A percentile compares a stretch with the other conserved stretches of the same genome.
Evolutionary conservation across 2,329 filamentous ascomycete genomes (phyloP).

Genomic region (Cladosporium sphaerospermum): DNA sequence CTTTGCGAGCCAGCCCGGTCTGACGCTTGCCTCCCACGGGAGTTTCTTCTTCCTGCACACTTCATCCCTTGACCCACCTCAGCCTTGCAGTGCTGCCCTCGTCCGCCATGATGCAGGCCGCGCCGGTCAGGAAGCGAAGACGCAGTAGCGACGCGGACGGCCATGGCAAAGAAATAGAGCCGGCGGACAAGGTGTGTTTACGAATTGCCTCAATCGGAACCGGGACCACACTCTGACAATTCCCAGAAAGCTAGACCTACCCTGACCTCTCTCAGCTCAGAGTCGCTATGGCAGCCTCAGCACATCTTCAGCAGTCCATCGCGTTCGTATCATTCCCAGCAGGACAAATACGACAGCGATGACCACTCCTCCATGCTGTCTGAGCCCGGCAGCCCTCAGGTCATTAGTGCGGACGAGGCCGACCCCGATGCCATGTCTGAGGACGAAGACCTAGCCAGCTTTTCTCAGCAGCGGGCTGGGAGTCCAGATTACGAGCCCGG

Average conservation of each 20-base stretch:
- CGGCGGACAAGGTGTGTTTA: slow-evolving; percentile 5
- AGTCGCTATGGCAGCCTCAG: slow-evolving; percentile 9
- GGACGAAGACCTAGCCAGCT: slow-evolving; percentile 16
- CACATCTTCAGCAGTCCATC: slow-evolving; percentile 8
- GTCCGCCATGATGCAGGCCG: slow-evolving; percentile 1
- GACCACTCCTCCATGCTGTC: slow-evolving; percentile 28
- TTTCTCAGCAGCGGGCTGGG: slow-evolving; percentile 17
- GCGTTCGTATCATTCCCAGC: slow-evolving; percentile 12
- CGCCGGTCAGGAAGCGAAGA: slow-evolving; percentile 6
- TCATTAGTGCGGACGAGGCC: slow-evolving; percentile 23
- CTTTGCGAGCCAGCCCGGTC: slow-evolving; percentile 5
- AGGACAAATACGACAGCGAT: slow-evolving; percentile 28
- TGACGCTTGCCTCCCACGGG: neutral
- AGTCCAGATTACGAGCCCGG: slow-evolving; percentile 2
- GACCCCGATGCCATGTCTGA: slow-evolving; percentile 12
- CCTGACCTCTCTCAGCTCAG: neutral
- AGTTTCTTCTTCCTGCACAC: neutral
- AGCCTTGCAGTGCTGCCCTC: neutral
- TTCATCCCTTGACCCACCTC: neutral
- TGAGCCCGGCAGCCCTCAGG: slow-evolving; percentile 27
- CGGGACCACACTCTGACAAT: neutral
- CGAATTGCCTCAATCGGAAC: neutral
- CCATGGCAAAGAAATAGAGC: neutral
- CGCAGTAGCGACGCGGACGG: slow-evolving; percentile 8
- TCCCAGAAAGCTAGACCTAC: slow-evolving; percentile 10